Percentiles rank a stretch among this genome's conserved stretches.
These are phyloP conservation scores for Trichophyton benhamiae DNA, from an alignment of 2,329 filamentous ascomycete species.

Conservation along the genomic window DNA sequence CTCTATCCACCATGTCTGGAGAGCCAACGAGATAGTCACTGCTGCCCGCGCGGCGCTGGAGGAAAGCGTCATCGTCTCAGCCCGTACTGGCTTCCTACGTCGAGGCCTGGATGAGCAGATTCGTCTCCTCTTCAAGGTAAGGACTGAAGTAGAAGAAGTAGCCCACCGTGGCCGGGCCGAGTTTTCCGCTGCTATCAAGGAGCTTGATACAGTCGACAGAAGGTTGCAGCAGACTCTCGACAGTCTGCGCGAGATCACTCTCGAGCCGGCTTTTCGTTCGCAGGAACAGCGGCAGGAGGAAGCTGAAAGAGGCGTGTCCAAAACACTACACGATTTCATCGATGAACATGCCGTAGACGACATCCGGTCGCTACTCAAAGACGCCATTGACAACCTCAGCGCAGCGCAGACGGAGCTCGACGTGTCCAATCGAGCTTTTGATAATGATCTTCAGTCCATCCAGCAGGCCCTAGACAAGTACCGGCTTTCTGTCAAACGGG, in stretches of 20 bases:
- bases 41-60: conserved; percentile 63
- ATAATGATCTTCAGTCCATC: conserved; percentile 57
- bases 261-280: conserved; percentile 45
- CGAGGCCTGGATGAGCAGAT: conserved; percentile 44
- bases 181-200: conserved; percentile 39
- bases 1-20: conserved; percentile 69
- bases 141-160: conserved; percentile 33
- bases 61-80: conserved; percentile 60
- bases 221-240: conserved; percentile 45
- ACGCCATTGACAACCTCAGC: conserved; percentile 49
- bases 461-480: conserved; percentile 44
- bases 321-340: conserved; percentile 54
- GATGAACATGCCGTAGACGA: conserved; percentile 50
- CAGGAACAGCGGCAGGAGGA: conserved; percentile 4
- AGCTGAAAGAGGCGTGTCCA: conserved; percentile 32
- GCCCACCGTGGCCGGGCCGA: conserved; percentile 32
- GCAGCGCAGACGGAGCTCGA: conserved; percentile 47
- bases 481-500: conserved; percentile 24
- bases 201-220: conserved; percentile 47
- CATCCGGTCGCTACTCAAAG: conserved; percentile 44
- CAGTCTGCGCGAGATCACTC: conserved; percentile 44
- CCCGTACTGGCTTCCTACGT: conserved; percentile 56
- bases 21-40: conserved; percentile 75
- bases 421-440: conserved; percentile 51
- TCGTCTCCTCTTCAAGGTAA: conserved; percentile 33